Evolutionary conservation across 2,329 filamentous ascomycete genomes (phyloP).

Genomic region (Fusarium sp.): DNA sequence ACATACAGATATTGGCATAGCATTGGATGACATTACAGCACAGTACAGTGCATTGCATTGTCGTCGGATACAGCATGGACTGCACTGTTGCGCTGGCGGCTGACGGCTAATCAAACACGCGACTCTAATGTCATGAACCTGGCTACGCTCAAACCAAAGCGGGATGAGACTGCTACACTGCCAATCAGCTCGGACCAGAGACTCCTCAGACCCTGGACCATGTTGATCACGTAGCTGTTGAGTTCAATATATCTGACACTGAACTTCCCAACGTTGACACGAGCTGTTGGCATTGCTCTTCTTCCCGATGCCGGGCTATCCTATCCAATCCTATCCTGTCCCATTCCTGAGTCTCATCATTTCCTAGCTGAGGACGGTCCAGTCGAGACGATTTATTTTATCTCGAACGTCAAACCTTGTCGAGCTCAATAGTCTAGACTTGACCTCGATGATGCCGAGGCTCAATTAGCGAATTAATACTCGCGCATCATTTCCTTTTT

Average conservation of each 20-base stretch:
- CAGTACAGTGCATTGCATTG: conserved; percentile 4
- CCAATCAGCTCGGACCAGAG: conserved; percentile 15
- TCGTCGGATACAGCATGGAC: conserved; percentile 7
- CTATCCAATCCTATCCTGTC: background rate
- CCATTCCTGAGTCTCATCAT: conserved; percentile 19
- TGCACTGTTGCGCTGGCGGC: conserved; percentile 13
- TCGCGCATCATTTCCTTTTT: conserved; percentile 27
- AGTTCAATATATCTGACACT: conserved; percentile 11
- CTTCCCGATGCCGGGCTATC: conserved; percentile 18
- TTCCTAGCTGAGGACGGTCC: background rate
- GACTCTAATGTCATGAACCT: conserved; percentile 27
- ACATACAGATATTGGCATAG: background rate
- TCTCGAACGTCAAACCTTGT: conserved; percentile 29
- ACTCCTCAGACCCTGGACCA: conserved; percentile 1
- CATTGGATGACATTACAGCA: background rate
- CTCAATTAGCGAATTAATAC: background rate
- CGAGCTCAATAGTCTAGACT: conserved; percentile 14
- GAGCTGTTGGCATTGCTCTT: conserved; percentile 8
- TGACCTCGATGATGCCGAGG: conserved; percentile 7
- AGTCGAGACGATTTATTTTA: conserved; percentile 26
- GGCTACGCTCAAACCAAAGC: conserved; percentile 43
- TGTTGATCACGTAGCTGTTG: background rate
- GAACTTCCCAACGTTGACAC: conserved; percentile 11
- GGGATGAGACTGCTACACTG: conserved; percentile 35
- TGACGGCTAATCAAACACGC: conserved; percentile 30